A percentile compares a stretch with the other conserved stretches of the same genome.
These are phyloP conservation scores for Cercophora samala DNA, from an alignment of 495 filamentous ascomycete genomes.

Conservation along the genomic window DNA sequence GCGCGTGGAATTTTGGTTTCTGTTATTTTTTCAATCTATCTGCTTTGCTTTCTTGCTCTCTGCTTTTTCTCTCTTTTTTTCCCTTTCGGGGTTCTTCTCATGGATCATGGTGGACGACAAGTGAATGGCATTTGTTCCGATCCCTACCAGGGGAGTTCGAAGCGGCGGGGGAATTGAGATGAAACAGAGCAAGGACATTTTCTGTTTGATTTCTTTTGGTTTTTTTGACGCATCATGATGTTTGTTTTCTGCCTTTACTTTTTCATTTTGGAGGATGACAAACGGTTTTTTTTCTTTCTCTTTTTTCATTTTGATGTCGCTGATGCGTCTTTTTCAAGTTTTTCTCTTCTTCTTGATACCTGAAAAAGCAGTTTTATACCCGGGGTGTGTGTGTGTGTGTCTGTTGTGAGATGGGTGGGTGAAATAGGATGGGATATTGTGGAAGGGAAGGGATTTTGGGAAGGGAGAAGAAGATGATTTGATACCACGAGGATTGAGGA, in stretches of 20 bases:
- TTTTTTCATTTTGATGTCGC: not conserved
- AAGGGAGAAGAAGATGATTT: not conserved
- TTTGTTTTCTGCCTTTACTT: not conserved
- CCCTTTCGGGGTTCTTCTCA: constrained; percentile 8
- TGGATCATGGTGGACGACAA: not conserved
- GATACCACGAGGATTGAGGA: not conserved
- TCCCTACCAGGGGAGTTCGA: not conserved
- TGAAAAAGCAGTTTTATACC: constrained; percentile 20
- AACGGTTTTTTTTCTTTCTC: not conserved
- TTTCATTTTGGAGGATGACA: not conserved
- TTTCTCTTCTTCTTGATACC: not conserved
- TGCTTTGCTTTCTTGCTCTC: too few relatives aligned
- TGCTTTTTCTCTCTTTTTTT: constrained; percentile 8
- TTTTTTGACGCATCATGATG: not conserved
- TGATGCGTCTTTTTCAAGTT: not conserved
- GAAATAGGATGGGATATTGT: not conserved
- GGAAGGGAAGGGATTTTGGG: too few relatives aligned
- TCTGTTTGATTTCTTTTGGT: not conserved
- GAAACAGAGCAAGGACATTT: not conserved
- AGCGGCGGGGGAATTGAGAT: not conserved
- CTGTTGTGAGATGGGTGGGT: not conserved
- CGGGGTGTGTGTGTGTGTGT: constrained; percentile 1
- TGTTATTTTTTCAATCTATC: constrained; percentile 6
- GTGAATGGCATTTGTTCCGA: not conserved
- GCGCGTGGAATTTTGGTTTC: constrained; percentile 38